Evolutionary conservation across 495 filamentous ascomycete genomes (phyloP), one percentile per base, ranked within the genome.

Genomic region (Tirmania nivea): DNA sequence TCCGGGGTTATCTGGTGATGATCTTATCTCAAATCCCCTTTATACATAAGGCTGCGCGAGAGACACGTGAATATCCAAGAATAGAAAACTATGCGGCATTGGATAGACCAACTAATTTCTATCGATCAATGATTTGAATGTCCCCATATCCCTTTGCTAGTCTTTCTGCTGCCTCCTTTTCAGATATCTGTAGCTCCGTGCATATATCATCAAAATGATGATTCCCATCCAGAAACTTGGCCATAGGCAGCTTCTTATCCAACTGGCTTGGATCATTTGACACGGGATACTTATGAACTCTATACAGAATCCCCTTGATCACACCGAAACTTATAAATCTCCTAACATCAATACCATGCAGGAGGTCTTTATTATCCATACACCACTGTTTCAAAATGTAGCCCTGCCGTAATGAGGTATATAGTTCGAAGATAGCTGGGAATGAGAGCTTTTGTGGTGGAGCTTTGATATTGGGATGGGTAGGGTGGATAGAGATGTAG

Each of bases 301-400:
- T 77, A 66, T 94, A 94, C n/a, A 97, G 61, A 57, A 93, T 81
- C 4, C 88, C 87, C 66, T 96, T 94, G 60, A 95, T 90, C 14
- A 96, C 75, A 49, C 92, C 90, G 65, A 95, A 96, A 35, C 88
- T 89, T 55, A 97, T 82, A 55, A 97, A 81, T 31, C 92, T 78
- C 1, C 90, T 75, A 48, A 94, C 77, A 67, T 97, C 90, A 56
- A 97, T 76, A 59, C 78, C 74, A 11, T 72, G 67, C 6, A 94
- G 71, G 21, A 64, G 61, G 25, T 76, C 73, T 54, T 72, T 72
- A 68, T 90, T 80, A 39, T 79, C 73, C 17, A 79, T 70, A 57
- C 84, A 78, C 84, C 86, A 96, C 63, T 82, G 79, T 60, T 81
- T 79, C 6, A 96, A 72, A 52, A 79, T 83, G 52, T 83, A 76